Evolutionary conservation across 768 basidiomycete genomes (phyloP), one percentile per base, ranked within the genome.

Genomic region (Glaciozyma antarctica): DNA sequence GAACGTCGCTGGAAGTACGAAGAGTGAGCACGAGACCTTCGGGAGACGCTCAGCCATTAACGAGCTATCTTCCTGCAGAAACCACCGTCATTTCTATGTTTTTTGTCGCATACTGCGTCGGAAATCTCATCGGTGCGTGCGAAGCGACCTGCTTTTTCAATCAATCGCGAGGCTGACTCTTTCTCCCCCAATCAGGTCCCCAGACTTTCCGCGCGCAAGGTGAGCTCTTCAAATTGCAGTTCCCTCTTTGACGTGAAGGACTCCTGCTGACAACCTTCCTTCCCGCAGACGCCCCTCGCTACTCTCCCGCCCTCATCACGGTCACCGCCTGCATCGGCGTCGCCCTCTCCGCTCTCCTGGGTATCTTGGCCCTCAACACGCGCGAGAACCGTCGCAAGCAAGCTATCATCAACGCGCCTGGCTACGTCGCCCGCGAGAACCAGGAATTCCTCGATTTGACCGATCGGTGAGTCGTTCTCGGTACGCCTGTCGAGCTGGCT

Each of bases 91-190:
- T 52, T 8, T 62, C 65, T 12, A 48, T 71, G 10, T 61, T 67
- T 56, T 45, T 71, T 22, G 58, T 71, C 52, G 43, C 38, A 21
- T 71, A 71, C 63, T 60, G 61, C 28, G 69, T 67, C n/a, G 69
- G 69, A 19, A 68, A 71, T 51, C 53, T 55, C 0, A 56, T 53
- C 43, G 26, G 51, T 22, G 8, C 0, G 24, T 52, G 38, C 38
- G 12, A 13, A 13, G 49, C 49, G 9, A n/a, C 6, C 26, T 52
- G 13, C 21, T 28, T 30, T 12, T 19, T 52, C 30, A 13, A 13
- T 24, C 22, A n/a, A 12, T 21, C 10, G 12, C 26, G n/a, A 13
- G 26, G 26, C 26, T 52, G 26, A 52, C 51, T n/a, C 21, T 17
- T 52, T 10, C 12, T 1, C 3, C 26, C 26, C 7, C 38, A 2